Conservation (phyloP, 148 eudicot genomes). For the Persicaria maculosa region DNA sequence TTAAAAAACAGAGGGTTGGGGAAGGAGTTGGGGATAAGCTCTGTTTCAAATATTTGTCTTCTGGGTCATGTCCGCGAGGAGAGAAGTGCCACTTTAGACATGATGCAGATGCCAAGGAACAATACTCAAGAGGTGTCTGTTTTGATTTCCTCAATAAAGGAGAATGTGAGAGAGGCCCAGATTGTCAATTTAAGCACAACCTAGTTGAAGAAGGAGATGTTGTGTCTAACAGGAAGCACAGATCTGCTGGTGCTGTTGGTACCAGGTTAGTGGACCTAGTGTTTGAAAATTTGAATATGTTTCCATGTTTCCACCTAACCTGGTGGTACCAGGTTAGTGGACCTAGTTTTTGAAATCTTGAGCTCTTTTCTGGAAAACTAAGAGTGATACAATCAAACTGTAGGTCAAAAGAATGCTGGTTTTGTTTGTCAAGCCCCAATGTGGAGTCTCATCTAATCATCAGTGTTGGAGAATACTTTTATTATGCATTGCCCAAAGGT, state of each 20-base stretch:
- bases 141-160: constrained; percentile 93
- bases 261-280: constrained; percentile 40
- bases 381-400: constrained; percentile 12
- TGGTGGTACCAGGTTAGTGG: too few relatives aligned
- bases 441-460: constrained; percentile 80
- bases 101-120: constrained; percentile 77
- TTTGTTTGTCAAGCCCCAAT: constrained; percentile 88
- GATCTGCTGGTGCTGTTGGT: constrained; percentile 34
- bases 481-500: constrained; percentile 89
- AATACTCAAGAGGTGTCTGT: constrained; percentile 77
- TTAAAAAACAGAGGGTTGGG: constrained; percentile 61
- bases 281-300: background rate
- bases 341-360: background rate
- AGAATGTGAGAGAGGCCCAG: constrained; percentile 88
- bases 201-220: constrained; percentile 56
- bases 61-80: constrained; percentile 80
- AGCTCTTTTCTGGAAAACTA: background rate
- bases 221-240: constrained; percentile 34
- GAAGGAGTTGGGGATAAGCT: constrained; percentile 48
- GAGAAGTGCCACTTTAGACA: constrained; percentile 80
- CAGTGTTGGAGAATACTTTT: constrained; percentile 68
- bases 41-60: constrained; percentile 79
- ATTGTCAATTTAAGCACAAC: constrained; percentile 74
- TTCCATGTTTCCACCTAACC: too few relatives aligned
- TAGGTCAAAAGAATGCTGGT: constrained; percentile 96